A percentile compares a stretch with the other conserved stretches of the same genome.
These are phyloP conservation scores for Colletotrichum sp. DNA, from an alignment of 2,329 filamentous ascomycete genomes.

Conservation along the genomic window DNA sequence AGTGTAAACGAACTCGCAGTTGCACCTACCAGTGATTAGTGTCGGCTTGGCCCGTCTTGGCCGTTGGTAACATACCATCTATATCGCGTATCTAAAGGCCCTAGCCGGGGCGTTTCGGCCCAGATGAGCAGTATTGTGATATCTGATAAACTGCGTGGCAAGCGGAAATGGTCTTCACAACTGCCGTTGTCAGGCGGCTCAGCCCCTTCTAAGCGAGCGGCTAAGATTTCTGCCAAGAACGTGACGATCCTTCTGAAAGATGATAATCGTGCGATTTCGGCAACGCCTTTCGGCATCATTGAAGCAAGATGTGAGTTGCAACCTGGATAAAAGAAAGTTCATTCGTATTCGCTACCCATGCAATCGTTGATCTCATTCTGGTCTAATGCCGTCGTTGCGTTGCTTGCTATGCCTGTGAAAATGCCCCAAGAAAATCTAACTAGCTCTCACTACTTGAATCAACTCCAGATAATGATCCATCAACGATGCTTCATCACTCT, in stretches of 20 bases:
- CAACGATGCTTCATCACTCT: background rate
- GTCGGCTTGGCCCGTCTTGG: background rate
- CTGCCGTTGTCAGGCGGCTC: background rate
- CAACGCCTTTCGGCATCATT: background rate
- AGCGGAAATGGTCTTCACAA: background rate
- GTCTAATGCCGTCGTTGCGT: background rate
- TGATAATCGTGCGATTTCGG: background rate
- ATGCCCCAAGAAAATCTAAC: background rate
- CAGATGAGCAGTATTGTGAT: background rate
- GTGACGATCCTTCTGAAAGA: background rate
- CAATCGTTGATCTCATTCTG: background rate
- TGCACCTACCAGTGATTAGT: background rate
- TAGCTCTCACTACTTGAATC: background rate
- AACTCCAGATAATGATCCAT: constrained; percentile 10
- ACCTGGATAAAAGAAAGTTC: background rate
- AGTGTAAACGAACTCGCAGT: background rate
- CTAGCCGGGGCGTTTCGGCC: background rate
- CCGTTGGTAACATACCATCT: background rate
- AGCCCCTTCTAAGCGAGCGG: background rate
- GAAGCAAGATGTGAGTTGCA: background rate
- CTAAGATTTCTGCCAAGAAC: background rate
- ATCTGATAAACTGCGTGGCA: background rate
- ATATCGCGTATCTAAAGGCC: background rate
- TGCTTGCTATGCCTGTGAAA: background rate
- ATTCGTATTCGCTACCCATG: background rate